These are phyloP conservation scores for Williopsis jadinii DNA, from an alignment of 1,139 yeast genomes.

Conservation along the genomic window DNA sequence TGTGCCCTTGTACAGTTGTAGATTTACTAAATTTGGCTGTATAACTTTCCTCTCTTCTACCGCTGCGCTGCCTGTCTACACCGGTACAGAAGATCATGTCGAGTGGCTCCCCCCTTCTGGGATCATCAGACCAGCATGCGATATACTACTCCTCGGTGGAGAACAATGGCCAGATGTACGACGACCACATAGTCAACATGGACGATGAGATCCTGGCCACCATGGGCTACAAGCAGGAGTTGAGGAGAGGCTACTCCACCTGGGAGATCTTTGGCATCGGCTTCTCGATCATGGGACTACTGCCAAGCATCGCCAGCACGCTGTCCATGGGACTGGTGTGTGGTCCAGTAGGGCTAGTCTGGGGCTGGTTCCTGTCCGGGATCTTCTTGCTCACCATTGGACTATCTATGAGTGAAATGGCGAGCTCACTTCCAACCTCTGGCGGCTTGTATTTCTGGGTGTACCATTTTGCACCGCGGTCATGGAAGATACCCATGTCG, in stretches of 20 bases:
- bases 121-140: too few species aligned
- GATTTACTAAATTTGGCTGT: too few species aligned
- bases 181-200: constrained; percentile 4
- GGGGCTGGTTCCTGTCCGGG: constrained; percentile 67
- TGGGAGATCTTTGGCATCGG: constrained; percentile 11
- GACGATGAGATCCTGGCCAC: constrained; percentile 19
- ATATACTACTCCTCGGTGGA: too few species aligned
- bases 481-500: constrained; percentile 35
- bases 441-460: constrained; percentile 68
- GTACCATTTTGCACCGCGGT: constrained; percentile 44
- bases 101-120: too few species aligned
- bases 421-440: constrained; percentile 64
- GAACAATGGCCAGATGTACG: neutral
- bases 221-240: constrained; percentile 13
- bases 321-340: constrained; percentile 34
- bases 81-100: too few species aligned
- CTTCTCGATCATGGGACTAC: constrained; percentile 34
- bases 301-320: constrained; percentile 40
- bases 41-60: too few species aligned
- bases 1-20: too few species aligned
- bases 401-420: constrained; percentile 53
- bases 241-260: constrained; percentile 7
- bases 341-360: constrained; percentile 52
- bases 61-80: too few species aligned
- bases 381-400: constrained; percentile 52